Base-by-base conservation (phyloP, 1,139 yeast species). In the Protomyces macrosporus region DNA sequence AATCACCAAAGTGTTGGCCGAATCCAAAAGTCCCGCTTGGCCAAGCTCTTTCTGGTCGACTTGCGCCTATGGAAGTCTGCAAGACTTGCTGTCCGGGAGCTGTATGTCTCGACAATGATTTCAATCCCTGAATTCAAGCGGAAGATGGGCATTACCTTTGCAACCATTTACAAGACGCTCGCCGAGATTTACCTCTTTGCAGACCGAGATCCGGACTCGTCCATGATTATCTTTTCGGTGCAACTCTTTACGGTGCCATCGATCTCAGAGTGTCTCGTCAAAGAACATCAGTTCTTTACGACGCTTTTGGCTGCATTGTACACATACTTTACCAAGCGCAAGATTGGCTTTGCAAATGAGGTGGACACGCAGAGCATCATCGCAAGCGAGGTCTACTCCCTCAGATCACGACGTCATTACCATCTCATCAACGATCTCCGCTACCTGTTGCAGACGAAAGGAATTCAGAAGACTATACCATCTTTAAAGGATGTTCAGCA, bases 181-280 rank as follows among this genome's bases (percentile, higher is more conserved):
- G 84, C 90, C 0, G 91, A 90, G 69, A 81, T 83, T 80, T 90
- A 82, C 72, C 81, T 86, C 66, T 79, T 82, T 0, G 80, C 84
- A 64, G 96, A 88, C 67, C 78, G 91, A 55, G 97, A 90, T 67
- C 95, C 96, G 0, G 97, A 91, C 69, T 79, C 83, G 67, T 87
- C 90, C 48, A 79, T 90, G 32, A 84, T 90, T 83, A 81, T 85
- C 6, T 72, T 93, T 30, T 87, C 97, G 0, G 88, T 96, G 0
- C 97, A 93, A 72, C 77, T 91, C 10, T 90, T 90, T 72, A 90
- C 96, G 1, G 86, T 95, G 58, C 93, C 96, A 0, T 78, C 86
- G 0, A 86, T 87, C 68, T 88, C 97, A 1, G 81, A 91, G 0
- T 77, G 84, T 56, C 83, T 90, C 32, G 81, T 86, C 1, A 76